phyloP scores from a whole-genome alignment of 352 stramenopile genomes.

The Phytopythium chamaehyphon region DNA sequence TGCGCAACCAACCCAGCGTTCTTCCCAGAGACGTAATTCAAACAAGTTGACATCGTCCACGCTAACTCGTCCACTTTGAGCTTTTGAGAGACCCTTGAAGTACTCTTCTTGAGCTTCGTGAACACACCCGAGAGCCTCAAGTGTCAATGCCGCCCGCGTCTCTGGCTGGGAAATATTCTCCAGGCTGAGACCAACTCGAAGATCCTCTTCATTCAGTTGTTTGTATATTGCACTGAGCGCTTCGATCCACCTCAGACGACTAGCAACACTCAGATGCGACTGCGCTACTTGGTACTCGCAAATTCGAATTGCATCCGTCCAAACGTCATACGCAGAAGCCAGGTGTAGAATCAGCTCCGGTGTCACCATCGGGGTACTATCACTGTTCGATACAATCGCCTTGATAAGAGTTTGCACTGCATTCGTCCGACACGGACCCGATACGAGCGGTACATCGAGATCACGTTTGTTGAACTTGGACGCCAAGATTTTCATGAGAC shows the following conservation, averaged over 20 bases:
- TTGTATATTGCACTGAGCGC: conserved; percentile 84
- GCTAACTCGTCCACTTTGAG: conserved; percentile 61
- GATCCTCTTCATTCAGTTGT: conserved; percentile 81
- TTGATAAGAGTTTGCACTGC: conserved; percentile 84
- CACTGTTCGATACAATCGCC: conserved; percentile 56
- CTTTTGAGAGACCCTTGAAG: conserved; percentile 77
- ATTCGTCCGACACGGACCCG: conserved; percentile 60
- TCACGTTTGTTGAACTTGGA: conserved; percentile 89
- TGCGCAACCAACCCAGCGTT: conserved; percentile 89
- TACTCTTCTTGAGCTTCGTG: conserved; percentile 88
- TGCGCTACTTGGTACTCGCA: conserved; percentile 86
- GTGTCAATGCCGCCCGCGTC: conserved; percentile 62
- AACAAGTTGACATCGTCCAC: conserved; percentile 84
- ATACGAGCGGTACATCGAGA: conserved; percentile 61
- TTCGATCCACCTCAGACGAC: conserved; percentile 80
- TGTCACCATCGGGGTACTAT: conserved; percentile 63
- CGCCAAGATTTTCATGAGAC: conserved; percentile 74
- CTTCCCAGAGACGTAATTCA: conserved; percentile 84
- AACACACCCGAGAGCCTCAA: conserved; percentile 80
- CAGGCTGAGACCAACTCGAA: conserved; percentile 71
- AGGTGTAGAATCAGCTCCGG: conserved; percentile 83
- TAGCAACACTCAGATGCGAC: conserved; percentile 57
- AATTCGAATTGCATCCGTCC: conserved; percentile 60
- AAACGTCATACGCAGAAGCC: conserved; percentile 81
- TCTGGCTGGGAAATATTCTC: conserved; percentile 75